Evolutionary conservation across 2,329 filamentous ascomycete species (phyloP).

Genomic region (Trichoderma sp.): DNA sequence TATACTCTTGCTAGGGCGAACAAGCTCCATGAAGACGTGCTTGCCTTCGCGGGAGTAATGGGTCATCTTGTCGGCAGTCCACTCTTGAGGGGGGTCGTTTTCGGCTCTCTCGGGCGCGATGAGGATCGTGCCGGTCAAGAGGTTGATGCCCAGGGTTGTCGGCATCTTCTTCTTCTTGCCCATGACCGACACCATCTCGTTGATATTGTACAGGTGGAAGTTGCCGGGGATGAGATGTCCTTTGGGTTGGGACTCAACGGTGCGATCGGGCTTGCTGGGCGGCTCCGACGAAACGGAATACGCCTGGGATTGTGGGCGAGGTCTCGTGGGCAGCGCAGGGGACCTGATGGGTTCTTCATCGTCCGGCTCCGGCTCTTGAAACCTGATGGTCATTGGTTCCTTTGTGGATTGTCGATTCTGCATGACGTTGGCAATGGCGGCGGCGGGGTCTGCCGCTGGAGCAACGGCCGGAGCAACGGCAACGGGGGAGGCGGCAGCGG

Average conservation of each 20-base stretch:
- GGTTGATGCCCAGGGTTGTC: slow-evolving; percentile 92
- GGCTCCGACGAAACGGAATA: slow-evolving; percentile 17
- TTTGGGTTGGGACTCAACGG: slow-evolving; percentile 42
- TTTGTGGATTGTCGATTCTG: slow-evolving; percentile 45
- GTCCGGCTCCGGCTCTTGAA: slow-evolving; percentile 36
- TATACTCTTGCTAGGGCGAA: slow-evolving; percentile 88
- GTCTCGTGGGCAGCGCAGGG: slow-evolving; percentile 46
- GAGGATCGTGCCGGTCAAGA: slow-evolving; percentile 83
- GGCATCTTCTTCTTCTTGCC: slow-evolving; percentile 98
- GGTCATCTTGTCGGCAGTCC: slow-evolving; percentile 93
- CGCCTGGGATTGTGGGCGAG: slow-evolving; percentile 32
- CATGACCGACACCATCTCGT: slow-evolving; percentile 96
- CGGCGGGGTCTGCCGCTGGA: slow-evolving; percentile 55
- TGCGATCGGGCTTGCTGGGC: slow-evolving; percentile 42
- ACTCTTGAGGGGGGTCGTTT: slow-evolving; percentile 86
- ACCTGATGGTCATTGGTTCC: slow-evolving; percentile 30
- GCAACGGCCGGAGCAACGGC: slow-evolving; percentile 52
- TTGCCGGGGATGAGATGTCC: slow-evolving; percentile 68
- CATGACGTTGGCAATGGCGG: slow-evolving; percentile 60
- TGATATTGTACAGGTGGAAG: slow-evolving; percentile 95
- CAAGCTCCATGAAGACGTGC: slow-evolving; percentile 92
- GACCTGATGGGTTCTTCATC: slow-evolving; percentile 41
- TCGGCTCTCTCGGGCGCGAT: slow-evolving; percentile 83
- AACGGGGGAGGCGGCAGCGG: slow-evolving; percentile 56
- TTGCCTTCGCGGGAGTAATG: slow-evolving; percentile 98